Conservation (phyloP, 208 protist genomes). For the Trypanosomatidae sp. region DNA sequence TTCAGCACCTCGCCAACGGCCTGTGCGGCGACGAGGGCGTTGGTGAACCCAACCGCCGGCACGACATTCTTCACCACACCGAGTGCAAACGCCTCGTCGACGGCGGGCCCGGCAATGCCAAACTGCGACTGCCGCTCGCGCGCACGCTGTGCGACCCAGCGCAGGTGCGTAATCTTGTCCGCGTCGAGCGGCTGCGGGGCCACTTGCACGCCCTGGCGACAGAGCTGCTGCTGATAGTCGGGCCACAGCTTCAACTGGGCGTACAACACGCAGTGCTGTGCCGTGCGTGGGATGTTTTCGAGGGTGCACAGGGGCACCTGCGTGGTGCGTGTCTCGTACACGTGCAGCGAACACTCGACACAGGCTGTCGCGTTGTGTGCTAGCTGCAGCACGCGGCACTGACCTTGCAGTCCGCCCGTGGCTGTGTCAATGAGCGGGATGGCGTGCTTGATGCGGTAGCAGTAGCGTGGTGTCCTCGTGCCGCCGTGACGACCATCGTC, state of each 20-base stretch:
- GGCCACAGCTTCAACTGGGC: conserved; percentile 57
- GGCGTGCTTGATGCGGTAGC: conserved; percentile 12
- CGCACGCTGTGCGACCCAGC: conserved; percentile 74
- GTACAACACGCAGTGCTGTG: conserved; percentile 97
- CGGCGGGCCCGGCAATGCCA: conserved; percentile 81
- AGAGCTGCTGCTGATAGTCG: conserved; percentile 13
- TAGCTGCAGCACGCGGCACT: conserved; percentile 87
- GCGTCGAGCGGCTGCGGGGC: conserved; percentile 32
- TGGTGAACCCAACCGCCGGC: conserved; percentile 97
- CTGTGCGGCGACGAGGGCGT: conserved; percentile 92
- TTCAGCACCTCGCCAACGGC: conserved; percentile 92
- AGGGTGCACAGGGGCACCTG: conserved; percentile 94
- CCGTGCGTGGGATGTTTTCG: conserved; percentile 86
- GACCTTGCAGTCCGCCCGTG: conserved; percentile 97
- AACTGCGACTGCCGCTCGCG: conserved; percentile 77
- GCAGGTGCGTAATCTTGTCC: conserved; percentile 87
- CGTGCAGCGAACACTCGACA: conserved; percentile 86
- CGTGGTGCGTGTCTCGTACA: conserved; percentile 60
- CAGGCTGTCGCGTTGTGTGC: conserved; percentile 51
- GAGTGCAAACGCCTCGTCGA: conserved; percentile 75
- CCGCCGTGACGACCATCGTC: background rate
- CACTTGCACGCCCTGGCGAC: conserved; percentile 1
- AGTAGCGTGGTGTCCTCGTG: background rate
- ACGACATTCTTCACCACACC: conserved; percentile 98
- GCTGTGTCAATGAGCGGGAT: conserved; percentile 97